These are phyloP conservation scores for Cladosporium velox DNA, from an alignment of 2,329 filamentous ascomycete genomes.

Conservation along the genomic window DNA sequence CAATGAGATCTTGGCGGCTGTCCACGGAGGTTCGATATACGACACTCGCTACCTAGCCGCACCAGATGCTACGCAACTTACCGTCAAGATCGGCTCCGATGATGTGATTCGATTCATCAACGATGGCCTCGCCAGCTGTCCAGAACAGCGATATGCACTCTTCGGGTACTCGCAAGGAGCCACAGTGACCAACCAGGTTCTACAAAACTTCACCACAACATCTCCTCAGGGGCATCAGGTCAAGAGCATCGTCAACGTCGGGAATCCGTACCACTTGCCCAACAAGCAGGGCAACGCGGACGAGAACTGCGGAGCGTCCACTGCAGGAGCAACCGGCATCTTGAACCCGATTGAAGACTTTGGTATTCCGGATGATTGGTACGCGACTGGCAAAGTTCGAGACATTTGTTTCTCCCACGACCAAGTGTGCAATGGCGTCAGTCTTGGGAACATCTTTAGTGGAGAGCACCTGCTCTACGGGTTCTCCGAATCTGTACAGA, in stretches of 20 bases:
- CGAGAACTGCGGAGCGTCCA: constrained; percentile 38
- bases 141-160: constrained; percentile 35
- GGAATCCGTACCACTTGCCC: constrained; percentile 34
- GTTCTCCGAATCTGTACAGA: background rate
- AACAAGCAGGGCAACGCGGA: constrained; percentile 37
- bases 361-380: constrained; percentile 30
- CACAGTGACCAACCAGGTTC: constrained; percentile 39
- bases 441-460: background rate
- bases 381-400: background rate
- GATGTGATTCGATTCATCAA: constrained; percentile 39
- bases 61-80: background rate
- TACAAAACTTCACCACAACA: constrained; percentile 34
- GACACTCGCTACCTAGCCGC: constrained; percentile 40
- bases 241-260: constrained; percentile 41
- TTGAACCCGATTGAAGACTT: background rate
- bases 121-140: constrained; percentile 27
- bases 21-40: constrained; percentile 34
- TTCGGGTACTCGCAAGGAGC: constrained; percentile 42
- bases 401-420: constrained; percentile 5
- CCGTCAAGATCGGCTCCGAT: constrained; percentile 31
- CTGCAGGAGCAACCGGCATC: constrained; percentile 35
- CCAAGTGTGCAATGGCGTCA: constrained; percentile 12
- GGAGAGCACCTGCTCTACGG: background rate
- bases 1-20: constrained; percentile 27
- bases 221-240: constrained; percentile 34